Conservation (phyloP, 1,284 basidiomycete species). For the Retiboletus flavoniger region DNA sequence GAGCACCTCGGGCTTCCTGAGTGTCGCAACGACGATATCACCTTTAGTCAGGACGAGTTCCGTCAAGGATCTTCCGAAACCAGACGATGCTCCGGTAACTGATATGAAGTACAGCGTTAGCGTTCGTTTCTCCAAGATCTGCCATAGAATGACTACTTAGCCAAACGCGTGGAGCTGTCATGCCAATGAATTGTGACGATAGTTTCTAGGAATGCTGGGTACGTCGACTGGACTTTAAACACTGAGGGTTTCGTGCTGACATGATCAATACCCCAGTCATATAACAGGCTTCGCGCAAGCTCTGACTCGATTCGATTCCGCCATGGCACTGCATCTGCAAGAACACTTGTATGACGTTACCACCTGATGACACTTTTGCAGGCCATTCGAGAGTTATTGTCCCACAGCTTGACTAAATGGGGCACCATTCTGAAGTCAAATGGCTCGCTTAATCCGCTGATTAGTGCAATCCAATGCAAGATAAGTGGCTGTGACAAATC, state of each 20-base stretch:
- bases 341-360: no score
- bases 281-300: no score
- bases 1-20: constrained; percentile 5
- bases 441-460: no score
- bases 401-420: no score
- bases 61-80: constrained; percentile 6
- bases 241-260: no score
- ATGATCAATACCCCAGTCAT: not conserved
- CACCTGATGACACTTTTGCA: no score
- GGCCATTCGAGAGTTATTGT: no score
- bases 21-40: constrained; percentile 6
- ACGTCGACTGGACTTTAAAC: not conserved
- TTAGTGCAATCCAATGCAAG: no score
- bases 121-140: not conserved
- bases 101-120: not conserved
- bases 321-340: no score
- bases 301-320: no score
- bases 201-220: not conserved
- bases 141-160: not conserved
- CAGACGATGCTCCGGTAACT: constrained; percentile 10
- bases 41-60: constrained; percentile 3
- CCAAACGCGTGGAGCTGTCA: constrained; percentile 1
- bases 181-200: not conserved
- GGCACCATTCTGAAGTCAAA: no score
- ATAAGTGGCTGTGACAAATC: no score